Evolutionary conservation across 768 basidiomycete genomes (phyloP).

Genomic region (Ephemerocybe angulata): DNA sequence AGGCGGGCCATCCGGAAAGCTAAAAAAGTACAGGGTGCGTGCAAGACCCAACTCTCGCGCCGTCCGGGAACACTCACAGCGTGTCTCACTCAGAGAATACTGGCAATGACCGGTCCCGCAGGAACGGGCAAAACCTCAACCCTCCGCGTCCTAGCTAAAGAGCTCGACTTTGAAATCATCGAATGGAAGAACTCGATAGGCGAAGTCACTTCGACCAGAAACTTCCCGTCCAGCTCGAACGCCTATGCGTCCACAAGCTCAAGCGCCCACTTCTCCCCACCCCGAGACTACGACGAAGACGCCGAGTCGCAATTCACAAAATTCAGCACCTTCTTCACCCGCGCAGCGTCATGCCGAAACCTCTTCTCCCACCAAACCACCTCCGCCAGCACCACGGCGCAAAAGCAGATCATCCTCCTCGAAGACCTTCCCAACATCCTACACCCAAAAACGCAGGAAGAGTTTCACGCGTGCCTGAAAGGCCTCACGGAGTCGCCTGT

Average conservation of each 20-base stretch:
- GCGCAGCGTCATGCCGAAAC: constrained; percentile 58
- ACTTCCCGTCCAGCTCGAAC: background rate
- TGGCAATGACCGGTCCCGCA: constrained; percentile 83
- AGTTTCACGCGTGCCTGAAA: constrained; percentile 70
- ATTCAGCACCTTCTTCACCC: constrained; percentile 71
- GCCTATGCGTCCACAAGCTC: background rate
- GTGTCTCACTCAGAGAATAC: constrained; percentile 56
- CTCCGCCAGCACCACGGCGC: constrained; percentile 10
- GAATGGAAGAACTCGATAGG: constrained; percentile 80
- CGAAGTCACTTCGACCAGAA: constrained; percentile 34
- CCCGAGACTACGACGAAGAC: constrained; percentile 21
- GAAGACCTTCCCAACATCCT: constrained; percentile 92
- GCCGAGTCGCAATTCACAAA: constrained; percentile 57
- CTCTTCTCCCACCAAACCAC: constrained; percentile 42
- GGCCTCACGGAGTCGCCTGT: constrained; percentile 44
- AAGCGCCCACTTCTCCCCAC: background rate
- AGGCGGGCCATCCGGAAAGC: constrained; percentile 57
- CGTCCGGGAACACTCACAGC: background rate
- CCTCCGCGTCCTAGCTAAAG: constrained; percentile 65
- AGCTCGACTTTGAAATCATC: constrained; percentile 73
- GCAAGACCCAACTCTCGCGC: constrained; percentile 23
- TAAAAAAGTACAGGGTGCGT: constrained; percentile 69
- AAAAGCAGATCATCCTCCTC: constrained; percentile 68
- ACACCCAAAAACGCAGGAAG: constrained; percentile 60
- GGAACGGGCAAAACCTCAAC: constrained; percentile 91